phyloP scores from a whole-genome alignment of 1,284 basidiomycete species.

The Thelephora terrestris region DNA sequence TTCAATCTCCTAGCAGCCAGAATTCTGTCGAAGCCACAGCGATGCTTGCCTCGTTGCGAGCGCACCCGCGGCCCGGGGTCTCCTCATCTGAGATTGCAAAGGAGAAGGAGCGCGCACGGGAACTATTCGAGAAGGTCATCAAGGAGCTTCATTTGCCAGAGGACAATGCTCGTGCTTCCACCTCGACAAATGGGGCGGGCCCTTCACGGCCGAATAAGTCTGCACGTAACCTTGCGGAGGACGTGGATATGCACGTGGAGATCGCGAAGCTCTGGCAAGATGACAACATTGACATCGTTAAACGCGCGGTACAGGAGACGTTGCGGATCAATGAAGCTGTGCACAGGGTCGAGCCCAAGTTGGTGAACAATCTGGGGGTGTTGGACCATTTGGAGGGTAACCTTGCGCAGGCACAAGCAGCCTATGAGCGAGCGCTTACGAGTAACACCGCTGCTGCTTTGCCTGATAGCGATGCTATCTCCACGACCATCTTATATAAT shows the following conservation, averaged over 20 bases:
- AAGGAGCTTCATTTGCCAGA: conserved; percentile 53
- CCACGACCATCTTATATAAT: conserved; percentile 82
- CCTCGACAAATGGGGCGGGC: conserved; percentile 12
- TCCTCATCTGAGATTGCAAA: conserved; percentile 60
- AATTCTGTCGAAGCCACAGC: conserved; percentile 72
- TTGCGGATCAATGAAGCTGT: conserved; percentile 43
- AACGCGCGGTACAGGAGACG: conserved; percentile 67
- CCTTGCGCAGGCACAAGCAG: conserved; percentile 39
- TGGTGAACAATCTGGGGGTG: conserved; percentile 79
- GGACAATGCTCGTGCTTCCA: conserved; percentile 30
- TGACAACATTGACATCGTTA: conserved; percentile 65
- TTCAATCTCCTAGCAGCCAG: conserved; percentile 55
- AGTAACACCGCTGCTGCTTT: conserved; percentile 35
- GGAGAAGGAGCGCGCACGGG: conserved; percentile 68
- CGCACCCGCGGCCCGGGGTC: conserved; percentile 69
- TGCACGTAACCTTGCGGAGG: conserved; percentile 53
- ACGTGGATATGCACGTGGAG: conserved; percentile 79
- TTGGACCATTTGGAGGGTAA: conserved; percentile 67
- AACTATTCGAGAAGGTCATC: conserved; percentile 70
- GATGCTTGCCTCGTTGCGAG: conserved; percentile 82
- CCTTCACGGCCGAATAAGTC: conserved; percentile 21
- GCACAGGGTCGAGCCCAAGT: conserved; percentile 43
- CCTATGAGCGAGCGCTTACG: conserved; percentile 58
- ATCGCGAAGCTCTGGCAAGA: conserved; percentile 82
- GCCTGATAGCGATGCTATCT: conserved; percentile 52